phyloP scores from a whole-genome alignment of 2,329 filamentous ascomycete genomes.

The Myriosclerotinia scirpicola region DNA sequence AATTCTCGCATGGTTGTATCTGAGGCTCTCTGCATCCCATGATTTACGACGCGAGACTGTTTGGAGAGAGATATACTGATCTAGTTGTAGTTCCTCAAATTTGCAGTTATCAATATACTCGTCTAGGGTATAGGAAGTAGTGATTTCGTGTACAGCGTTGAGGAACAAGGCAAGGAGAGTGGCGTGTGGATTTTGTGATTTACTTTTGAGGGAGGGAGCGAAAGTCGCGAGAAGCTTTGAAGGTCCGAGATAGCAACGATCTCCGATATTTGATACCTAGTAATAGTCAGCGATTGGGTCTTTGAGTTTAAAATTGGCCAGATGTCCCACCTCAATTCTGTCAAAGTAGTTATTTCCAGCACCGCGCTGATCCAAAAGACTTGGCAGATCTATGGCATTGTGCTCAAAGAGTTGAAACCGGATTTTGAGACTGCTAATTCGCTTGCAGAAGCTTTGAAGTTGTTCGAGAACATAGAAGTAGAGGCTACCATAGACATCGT shows the following conservation, averaged over 20 bases:
- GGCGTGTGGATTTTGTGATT: constrained; percentile 20
- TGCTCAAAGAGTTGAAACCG: constrained; percentile 14
- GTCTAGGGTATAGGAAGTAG: too few species aligned
- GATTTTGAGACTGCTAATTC: background rate
- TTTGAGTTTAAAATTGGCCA: background rate
- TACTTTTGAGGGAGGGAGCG: constrained; percentile 15
- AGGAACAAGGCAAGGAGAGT: constrained; percentile 25
- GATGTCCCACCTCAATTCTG: constrained; percentile 14
- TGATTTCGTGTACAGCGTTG: constrained; percentile 21
- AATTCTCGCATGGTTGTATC: background rate
- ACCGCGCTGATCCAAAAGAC: background rate
- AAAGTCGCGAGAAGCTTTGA: background rate
- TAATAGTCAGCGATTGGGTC: background rate
- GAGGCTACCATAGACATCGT: constrained; percentile 22
- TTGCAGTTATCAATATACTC: too few species aligned
- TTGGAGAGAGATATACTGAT: constrained; percentile 8
- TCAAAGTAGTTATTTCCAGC: constrained; percentile 9
- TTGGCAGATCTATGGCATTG: constrained; percentile 11
- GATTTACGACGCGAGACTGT: too few species aligned
- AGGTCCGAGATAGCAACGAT: constrained; percentile 19
- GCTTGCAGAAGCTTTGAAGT: constrained; percentile 12
- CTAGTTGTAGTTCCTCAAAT: background rate
- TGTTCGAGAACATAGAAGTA: constrained; percentile 13
- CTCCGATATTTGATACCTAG: constrained; percentile 22
- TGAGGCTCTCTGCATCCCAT: constrained; percentile 2